These are phyloP conservation scores for Hypoxylon sp. DNA, from an alignment of 2,329 filamentous ascomycete genomes.

Conservation along the genomic window DNA sequence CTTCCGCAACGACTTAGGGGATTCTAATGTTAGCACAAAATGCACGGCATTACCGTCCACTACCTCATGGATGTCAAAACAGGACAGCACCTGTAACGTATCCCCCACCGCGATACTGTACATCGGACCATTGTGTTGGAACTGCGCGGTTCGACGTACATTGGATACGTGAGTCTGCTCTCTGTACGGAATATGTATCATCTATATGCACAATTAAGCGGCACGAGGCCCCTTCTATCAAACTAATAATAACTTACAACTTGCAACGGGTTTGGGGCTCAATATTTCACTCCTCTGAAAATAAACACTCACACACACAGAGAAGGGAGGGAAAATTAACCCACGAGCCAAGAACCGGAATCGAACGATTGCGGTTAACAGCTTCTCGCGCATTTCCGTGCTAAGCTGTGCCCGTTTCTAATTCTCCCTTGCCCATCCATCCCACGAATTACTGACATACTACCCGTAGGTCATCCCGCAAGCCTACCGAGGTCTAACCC, in stretches of 20 bases:
- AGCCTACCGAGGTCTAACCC: constrained; percentile 34
- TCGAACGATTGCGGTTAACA: constrained; percentile 39
- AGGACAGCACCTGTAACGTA: constrained; percentile 39
- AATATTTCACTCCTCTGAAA: constrained; percentile 12
- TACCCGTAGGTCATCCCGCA: constrained; percentile 30
- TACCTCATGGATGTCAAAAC: constrained; percentile 22
- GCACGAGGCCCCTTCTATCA: constrained; percentile 37
- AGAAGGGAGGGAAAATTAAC: constrained; percentile 27
- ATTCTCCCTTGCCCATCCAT: constrained; percentile 41
- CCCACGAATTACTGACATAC: constrained; percentile 18
- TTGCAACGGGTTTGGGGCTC: constrained; percentile 25
- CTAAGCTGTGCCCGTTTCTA: constrained; percentile 23
- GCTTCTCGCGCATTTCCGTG: constrained; percentile 38
- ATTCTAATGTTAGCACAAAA: constrained; percentile 52
- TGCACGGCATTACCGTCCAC: constrained; percentile 48
- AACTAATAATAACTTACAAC: constrained; percentile 41
- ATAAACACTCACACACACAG: not conserved
- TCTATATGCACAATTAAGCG: constrained; percentile 26
- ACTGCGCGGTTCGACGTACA: constrained; percentile 14
- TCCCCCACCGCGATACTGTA: constrained; percentile 34
- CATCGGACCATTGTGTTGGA: constrained; percentile 36
- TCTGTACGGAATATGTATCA: constrained; percentile 21
- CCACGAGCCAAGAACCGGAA: constrained; percentile 37
- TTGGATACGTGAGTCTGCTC: constrained; percentile 7
- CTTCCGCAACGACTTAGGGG: constrained; percentile 39